These are phyloP conservation scores for Xerocomus spinulosus DNA, from an alignment of 768 basidiomycete genomes.

Conservation along the genomic window DNA sequence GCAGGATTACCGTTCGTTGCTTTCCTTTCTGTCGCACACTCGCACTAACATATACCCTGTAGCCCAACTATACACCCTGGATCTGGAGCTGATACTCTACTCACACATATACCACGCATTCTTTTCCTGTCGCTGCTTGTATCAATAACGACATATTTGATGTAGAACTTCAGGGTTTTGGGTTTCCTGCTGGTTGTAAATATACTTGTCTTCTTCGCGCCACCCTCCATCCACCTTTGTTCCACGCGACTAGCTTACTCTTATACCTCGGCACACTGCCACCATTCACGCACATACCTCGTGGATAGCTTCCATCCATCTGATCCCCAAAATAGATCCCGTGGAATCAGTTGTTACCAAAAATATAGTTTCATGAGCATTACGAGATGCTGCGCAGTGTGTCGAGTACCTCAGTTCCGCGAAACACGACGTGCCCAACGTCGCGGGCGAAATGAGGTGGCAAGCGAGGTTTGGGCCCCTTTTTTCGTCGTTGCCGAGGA, in stretches of 20 bases:
- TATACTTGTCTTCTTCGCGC: background rate
- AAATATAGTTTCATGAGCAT: background rate
- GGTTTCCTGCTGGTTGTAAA: constrained; percentile 1
- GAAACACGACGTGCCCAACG: constrained; percentile 62
- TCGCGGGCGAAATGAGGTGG: constrained; percentile 61
- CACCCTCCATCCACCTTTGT: background rate
- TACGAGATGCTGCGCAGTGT: background rate
- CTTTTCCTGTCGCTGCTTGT: constrained; percentile 17
- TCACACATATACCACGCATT: constrained; percentile 12
- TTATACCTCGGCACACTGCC: background rate
- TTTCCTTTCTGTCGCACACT: background rate
- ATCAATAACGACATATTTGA: constrained; percentile 13
- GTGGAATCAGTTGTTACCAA: background rate
- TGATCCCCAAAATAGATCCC: background rate
- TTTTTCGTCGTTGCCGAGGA: constrained; percentile 10
- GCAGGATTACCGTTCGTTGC: constrained; percentile 56
- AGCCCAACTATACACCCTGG: constrained; percentile 32
- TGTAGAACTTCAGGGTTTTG: constrained; percentile 12
- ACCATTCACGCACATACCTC: background rate
- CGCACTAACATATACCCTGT: constrained; percentile 6
- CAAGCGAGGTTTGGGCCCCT: constrained; percentile 32
- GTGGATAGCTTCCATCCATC: background rate
- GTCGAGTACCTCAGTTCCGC: constrained; percentile 51
- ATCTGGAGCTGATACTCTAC: constrained; percentile 13
- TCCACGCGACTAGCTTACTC: background rate